Percentiles rank a stretch among this genome's conserved stretches.
phyloP scores from a whole-genome alignment of 495 filamentous ascomycete species.

The Aspergillus sclerotioniger region DNA sequence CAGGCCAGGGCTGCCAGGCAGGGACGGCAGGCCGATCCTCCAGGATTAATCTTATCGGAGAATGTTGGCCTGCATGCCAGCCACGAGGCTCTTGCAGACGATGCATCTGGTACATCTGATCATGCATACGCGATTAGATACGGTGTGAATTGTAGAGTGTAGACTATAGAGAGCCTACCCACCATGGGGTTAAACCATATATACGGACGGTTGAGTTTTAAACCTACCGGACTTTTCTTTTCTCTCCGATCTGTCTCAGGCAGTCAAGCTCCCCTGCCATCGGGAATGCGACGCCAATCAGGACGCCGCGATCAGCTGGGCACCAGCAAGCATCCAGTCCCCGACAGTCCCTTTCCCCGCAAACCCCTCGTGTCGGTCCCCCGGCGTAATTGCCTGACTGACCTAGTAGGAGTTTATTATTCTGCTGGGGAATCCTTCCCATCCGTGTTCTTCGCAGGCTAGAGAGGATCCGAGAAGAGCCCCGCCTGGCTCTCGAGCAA shows the following conservation, averaged over 20 bases:
- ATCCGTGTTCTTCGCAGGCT: neutral
- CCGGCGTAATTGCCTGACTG: neutral
- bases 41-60: neutral
- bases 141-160: too few species aligned
- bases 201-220: too few species aligned
- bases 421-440: neutral
- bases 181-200: too few species aligned
- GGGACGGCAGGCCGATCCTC: neutral
- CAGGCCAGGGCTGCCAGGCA: neutral
- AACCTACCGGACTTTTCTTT: too few species aligned
- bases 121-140: too few species aligned
- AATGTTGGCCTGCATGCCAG: neutral
- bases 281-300: too few species aligned
- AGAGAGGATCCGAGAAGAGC: too few species aligned
- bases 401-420: neutral
- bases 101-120: neutral
- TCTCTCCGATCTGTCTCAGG: too few species aligned
- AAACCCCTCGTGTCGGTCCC: neutral
- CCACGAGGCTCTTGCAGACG: neutral
- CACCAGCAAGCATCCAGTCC: neutral
- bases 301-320: neutral
- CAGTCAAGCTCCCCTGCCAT: too few species aligned
- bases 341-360: neutral
- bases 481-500: too few species aligned
- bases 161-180: too few species aligned